Base-by-base conservation (phyloP, 192 early-diverging fungal species). In the Coemansia erecta region DNA sequence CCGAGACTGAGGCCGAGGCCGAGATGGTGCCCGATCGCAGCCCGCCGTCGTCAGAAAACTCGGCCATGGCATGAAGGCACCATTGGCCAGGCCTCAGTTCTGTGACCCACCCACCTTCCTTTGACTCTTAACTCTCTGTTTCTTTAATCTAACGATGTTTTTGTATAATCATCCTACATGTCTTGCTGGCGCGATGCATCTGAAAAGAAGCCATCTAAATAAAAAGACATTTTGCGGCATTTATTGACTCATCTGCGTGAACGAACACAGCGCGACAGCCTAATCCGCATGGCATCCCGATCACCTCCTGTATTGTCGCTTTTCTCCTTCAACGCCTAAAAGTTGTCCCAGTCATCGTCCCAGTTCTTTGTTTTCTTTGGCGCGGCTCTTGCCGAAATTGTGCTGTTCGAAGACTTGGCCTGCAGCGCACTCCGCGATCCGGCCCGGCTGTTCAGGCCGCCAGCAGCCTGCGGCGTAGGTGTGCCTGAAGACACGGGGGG, bases 261-360 rank as follows among this genome's bases (percentile, higher is more conserved):
- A 31, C 28, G 7, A 7, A 31, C 2, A 31, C 28, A 31, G 2
- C 28, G 2, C 7, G 28, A 31, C 28, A 31, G 7, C 28, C 28
- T 31, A 31, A 7, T 5, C 7, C 28, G 4, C 4, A 31, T 31
- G 4, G 4, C 2, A 31, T 31, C 28, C 28, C 28, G 28, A 47
- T 15, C 8, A 47, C n/a, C n/a, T n/a, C 46, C 46, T 21, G 46
- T 6, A 8, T 47, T 19, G 9, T 21, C 21, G 46, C n/a, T 35
- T 53, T 35, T 24, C 0, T 21, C 19, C 33, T 40, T 17, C 12
- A 19, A 26, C 14, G 48, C 13, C 57, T 72, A 72, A 55, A 72
- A 72, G 44, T 72, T 72, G 14, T 72, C 70, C 70, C 70, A 72
- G 13, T 72, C 59, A 42, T 72, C 70, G 23, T 72, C 70, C 70